Percentiles rank a stretch among this genome's conserved stretches.
These are phyloP conservation scores for Trichosporon sp. DNA, from an alignment of 1,284 basidiomycete species.

Conservation along the genomic window DNA sequence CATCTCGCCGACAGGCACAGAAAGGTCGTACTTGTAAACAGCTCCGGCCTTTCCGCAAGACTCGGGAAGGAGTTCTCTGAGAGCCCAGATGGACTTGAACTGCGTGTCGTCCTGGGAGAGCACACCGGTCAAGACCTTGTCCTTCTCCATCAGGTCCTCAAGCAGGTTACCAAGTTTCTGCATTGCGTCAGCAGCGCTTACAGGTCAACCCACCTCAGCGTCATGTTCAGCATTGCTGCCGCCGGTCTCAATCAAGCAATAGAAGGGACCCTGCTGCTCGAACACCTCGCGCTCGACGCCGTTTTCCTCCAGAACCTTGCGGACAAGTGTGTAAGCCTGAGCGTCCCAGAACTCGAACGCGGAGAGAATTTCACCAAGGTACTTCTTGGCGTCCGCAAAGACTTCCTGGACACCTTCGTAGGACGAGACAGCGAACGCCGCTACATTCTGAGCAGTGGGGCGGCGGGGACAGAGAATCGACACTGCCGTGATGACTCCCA, in stretches of 20 bases:
- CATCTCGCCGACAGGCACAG: slow-evolving; percentile 82
- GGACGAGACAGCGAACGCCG: slow-evolving; percentile 56
- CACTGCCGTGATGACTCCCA: slow-evolving; percentile 91
- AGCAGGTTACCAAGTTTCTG: slow-evolving; percentile 85
- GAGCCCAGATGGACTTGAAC: slow-evolving; percentile 81
- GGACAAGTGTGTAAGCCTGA: slow-evolving; percentile 75
- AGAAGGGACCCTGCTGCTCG: slow-evolving; percentile 73
- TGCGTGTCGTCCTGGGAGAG: slow-evolving; percentile 89
- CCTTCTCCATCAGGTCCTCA: slow-evolving; percentile 71
- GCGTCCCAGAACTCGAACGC: slow-evolving; percentile 95
- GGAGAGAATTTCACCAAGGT: slow-evolving; percentile 91
- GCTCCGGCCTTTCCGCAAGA: slow-evolving; percentile 91
- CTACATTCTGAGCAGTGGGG: slow-evolving; percentile 60
- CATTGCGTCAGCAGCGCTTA: background rate
- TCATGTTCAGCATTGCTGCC: slow-evolving; percentile 93
- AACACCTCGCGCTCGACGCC: slow-evolving; percentile 47
- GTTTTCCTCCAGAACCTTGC: slow-evolving; percentile 44
- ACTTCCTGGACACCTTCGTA: slow-evolving; percentile 57
- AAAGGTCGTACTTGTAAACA: slow-evolving; percentile 97
- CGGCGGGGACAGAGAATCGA: slow-evolving; percentile 92
- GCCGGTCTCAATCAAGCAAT: slow-evolving; percentile 89
- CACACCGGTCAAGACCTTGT: slow-evolving; percentile 84
- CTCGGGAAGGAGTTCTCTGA: slow-evolving; percentile 93
- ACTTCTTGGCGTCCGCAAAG: slow-evolving; percentile 57
- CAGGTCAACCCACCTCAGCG: slow-evolving; percentile 63